Evolutionary conservation across 371 early-diverging fungal genomes (phyloP).

Genomic region (Apophysomyces trapeziformis): DNA sequence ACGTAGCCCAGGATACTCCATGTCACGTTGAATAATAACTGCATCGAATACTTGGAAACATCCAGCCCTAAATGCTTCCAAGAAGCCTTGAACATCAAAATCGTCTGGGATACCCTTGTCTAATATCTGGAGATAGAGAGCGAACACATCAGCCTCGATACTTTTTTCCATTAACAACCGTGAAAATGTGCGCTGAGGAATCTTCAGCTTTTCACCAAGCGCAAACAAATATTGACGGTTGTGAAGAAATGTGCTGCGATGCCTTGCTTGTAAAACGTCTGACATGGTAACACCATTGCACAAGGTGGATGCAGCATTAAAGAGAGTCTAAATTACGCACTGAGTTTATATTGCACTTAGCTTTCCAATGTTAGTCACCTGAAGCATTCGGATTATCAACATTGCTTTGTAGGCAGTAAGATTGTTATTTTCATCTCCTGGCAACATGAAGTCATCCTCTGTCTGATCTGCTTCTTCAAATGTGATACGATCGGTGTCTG

Average conservation of each 20-base stretch:
- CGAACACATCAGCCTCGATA: constrained; percentile 60
- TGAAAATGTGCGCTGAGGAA: constrained; percentile 28
- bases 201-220: constrained; percentile 37
- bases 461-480: neutral
- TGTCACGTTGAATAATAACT: constrained; percentile 33
- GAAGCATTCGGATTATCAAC: constrained; percentile 44
- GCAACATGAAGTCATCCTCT: constrained; percentile 8
- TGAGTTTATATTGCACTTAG: neutral
- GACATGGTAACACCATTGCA: constrained; percentile 20
- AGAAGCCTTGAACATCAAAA: constrained; percentile 32
- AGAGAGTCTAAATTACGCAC: constrained; percentile 31
- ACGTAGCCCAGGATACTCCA: constrained; percentile 34
- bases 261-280: constrained; percentile 4
- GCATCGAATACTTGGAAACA: constrained; percentile 46
- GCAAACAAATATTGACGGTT: constrained; percentile 34
- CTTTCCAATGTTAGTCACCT: constrained; percentile 31
- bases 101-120: constrained; percentile 32
- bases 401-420: constrained; percentile 43
- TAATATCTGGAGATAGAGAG: constrained; percentile 45
- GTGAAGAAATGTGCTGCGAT: constrained; percentile 17
- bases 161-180: constrained; percentile 58
- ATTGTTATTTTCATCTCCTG: constrained; percentile 21
- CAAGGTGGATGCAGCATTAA: constrained; percentile 43
- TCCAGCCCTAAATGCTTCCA: constrained; percentile 37
- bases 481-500: neutral